Evolutionary conservation across 2,329 filamentous ascomycete species (phyloP), one percentile per base, ranked within the genome.

Genomic region (Fusarium nurragi): DNA sequence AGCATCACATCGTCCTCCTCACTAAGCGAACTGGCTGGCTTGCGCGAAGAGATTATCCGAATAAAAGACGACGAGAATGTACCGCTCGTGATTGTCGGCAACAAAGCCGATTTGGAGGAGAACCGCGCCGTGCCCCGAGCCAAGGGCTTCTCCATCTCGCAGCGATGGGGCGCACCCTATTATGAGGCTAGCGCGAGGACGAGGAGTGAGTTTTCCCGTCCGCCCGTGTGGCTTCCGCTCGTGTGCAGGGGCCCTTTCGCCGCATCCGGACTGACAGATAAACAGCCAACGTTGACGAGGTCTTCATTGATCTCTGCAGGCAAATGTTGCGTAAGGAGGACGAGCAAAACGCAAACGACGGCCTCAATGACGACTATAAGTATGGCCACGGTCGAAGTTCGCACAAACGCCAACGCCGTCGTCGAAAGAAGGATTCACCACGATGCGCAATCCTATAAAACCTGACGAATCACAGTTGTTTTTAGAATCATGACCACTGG

Each of bases 21-120:
- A n/a, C 83, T 97, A 37, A 86, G 88, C 70, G 93, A 97, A 77
- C 85, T 97, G 26, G 85, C 87, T 69, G 90, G 91, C 70, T 84
- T 97, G 38, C 90, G 92, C 47, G 92, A 97, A 73, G 92, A 97
- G 77, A 96, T 97, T 65, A 90, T 93, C 60, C 91, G 92, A 60
- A 94, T 96, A 79, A 97, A 97, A 79, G 91, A 94, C 76, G 91
- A 94, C 77, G 90, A 93, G 53, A 90, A 88, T 63, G 87, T 94
- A 5, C 92, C 92, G 21, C 91, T 97, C 74, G 93, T 97, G 46
- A 92, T 97, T 62, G 93, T 96, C 43, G 93, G 93, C 64, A 97
- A 97, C 83, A 97, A 97, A 78, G 91, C 90, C 60, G 93, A 97
- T 73, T 84, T 97, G 39, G 92, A 95, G 77, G 93, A 97, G 74